phyloP scores from a whole-genome alignment of 305 asterid species.

The Rubia tinctorum region DNA sequence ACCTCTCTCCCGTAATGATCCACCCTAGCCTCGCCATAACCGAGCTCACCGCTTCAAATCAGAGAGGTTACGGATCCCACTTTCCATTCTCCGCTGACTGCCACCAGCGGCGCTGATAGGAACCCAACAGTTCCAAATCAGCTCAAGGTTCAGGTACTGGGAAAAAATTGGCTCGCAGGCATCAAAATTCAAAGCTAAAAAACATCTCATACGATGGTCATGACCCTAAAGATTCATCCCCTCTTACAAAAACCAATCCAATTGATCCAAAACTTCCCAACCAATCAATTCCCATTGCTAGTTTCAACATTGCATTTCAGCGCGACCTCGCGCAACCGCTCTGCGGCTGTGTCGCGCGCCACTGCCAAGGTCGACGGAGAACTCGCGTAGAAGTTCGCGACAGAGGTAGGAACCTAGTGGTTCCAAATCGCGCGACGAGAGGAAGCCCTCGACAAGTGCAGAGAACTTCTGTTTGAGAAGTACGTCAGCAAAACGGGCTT shows the following conservation, averaged over 20 bases:
- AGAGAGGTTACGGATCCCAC: no score
- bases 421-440: conserved; percentile 32
- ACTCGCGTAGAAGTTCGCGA: conserved; percentile 50
- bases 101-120: no score
- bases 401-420: conserved; percentile 43
- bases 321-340: conserved; percentile 16
- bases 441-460: conserved; percentile 68
- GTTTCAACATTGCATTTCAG: conserved; percentile 7
- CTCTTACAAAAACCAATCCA: conserved; percentile 29
- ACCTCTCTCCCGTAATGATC: no score
- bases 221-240: conserved; percentile 29
- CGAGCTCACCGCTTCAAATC: no score
- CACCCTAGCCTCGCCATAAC: no score
- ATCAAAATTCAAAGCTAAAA: not conserved
- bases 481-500: conserved; percentile 46
- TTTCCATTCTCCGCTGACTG: no score
- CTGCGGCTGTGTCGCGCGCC: conserved; percentile 39
- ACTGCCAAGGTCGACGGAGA: conserved; percentile 37
- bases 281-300: conserved; percentile 17
- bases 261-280: conserved; percentile 23
- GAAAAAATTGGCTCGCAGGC: not conserved
- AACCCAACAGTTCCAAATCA: no score
- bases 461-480: conserved; percentile 54
- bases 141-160: not conserved
- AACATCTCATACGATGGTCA: conserved; percentile 15